A percentile compares a stretch with the other conserved stretches of the same genome.
Evolutionary conservation across 2,329 filamentous ascomycete genomes (phyloP).

Genomic region (Ascochyta fabae): DNA sequence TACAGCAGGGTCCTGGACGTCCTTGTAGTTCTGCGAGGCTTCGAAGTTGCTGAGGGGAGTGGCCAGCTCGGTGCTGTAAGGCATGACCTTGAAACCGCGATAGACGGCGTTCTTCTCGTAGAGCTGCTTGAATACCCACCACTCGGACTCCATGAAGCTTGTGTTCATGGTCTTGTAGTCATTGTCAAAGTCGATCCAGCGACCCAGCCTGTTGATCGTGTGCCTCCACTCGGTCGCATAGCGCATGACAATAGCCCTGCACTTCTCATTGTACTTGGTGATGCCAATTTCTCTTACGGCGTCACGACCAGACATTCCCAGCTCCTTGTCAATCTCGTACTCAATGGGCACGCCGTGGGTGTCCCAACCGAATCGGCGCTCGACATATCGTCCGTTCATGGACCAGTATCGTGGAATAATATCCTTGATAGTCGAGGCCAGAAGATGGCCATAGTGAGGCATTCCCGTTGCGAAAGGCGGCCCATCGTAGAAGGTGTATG

Average conservation of each 20-base stretch:
- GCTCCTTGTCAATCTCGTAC: constrained; percentile 96
- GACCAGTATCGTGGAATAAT: constrained; percentile 97
- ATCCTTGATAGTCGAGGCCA: constrained; percentile 95
- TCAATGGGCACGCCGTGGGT: constrained; percentile 94
- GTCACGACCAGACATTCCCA: constrained; percentile 85
- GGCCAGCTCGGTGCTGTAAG: constrained; percentile 88
- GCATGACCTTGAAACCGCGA: constrained; percentile 90
- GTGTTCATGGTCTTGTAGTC: constrained; percentile 98
- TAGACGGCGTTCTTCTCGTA: constrained; percentile 91
- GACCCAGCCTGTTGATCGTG: constrained; percentile 85
- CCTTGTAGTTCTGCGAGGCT: constrained; percentile 92
- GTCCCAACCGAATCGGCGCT: constrained; percentile 94
- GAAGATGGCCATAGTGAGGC: constrained; percentile 76
- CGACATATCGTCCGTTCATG: constrained; percentile 93
- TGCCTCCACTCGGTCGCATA: constrained; percentile 85
- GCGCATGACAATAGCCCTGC: constrained; percentile 90
- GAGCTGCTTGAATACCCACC: constrained; percentile 96
- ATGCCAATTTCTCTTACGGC: constrained; percentile 87
- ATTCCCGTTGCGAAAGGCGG: constrained; percentile 63
- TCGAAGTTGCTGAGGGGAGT: constrained; percentile 94
- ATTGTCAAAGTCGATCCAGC: constrained; percentile 98
- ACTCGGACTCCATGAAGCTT: constrained; percentile 93
- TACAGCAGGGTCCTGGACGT: constrained; percentile 87
- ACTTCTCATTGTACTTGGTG: constrained; percentile 89
- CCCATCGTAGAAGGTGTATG: constrained; percentile 92